Percentiles rank a stretch among this genome's conserved stretches.
Conservation (phyloP, 495 filamentous ascomycete genomes). For the Penicillium cataractarum region DNA sequence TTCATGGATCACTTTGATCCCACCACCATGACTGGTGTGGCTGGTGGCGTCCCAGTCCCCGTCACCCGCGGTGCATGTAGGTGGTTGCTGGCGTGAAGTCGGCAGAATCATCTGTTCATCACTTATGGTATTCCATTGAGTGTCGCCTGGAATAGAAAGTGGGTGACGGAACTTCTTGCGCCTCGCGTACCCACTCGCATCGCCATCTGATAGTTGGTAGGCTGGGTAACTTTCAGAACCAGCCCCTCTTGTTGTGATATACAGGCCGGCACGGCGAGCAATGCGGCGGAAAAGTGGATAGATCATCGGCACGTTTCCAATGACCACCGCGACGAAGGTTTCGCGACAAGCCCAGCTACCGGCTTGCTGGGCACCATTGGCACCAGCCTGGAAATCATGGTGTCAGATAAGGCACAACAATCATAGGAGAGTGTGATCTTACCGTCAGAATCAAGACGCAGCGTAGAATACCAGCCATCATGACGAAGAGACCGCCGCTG, state of each 20-base stretch:
- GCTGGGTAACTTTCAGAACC: slow-evolving; percentile 24
- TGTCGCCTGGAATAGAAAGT: slow-evolving; percentile 43
- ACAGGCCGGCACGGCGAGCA: slow-evolving; percentile 36
- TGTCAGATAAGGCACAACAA: neutral
- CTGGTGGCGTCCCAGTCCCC: slow-evolving; percentile 32
- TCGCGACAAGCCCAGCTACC: slow-evolving; percentile 67
- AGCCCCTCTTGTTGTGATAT: slow-evolving; percentile 25
- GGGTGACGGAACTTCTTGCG: slow-evolving; percentile 45
- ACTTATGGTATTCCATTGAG: slow-evolving; percentile 41
- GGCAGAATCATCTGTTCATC: slow-evolving; percentile 47
- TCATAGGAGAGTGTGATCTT: slow-evolving; percentile 15
- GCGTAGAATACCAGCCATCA: slow-evolving; percentile 62
- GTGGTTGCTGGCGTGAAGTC: slow-evolving; percentile 30
- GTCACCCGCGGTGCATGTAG: slow-evolving; percentile 30
- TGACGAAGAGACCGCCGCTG: slow-evolving; percentile 61
- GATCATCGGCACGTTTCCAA: slow-evolving; percentile 64
- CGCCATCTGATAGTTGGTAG: slow-evolving; percentile 37
- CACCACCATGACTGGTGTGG: slow-evolving; percentile 28
- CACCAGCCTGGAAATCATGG: slow-evolving; percentile 36
- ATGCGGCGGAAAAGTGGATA: slow-evolving; percentile 54
- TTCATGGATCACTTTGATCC: slow-evolving; percentile 36
- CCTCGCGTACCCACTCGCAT: slow-evolving; percentile 23
- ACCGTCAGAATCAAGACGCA: slow-evolving; percentile 60
- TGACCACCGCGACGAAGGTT: slow-evolving; percentile 62
- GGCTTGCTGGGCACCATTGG: slow-evolving; percentile 55